phyloP scores from a whole-genome alignment of 2,329 filamentous ascomycete genomes.

The Pseudodiploospora longispora region DNA sequence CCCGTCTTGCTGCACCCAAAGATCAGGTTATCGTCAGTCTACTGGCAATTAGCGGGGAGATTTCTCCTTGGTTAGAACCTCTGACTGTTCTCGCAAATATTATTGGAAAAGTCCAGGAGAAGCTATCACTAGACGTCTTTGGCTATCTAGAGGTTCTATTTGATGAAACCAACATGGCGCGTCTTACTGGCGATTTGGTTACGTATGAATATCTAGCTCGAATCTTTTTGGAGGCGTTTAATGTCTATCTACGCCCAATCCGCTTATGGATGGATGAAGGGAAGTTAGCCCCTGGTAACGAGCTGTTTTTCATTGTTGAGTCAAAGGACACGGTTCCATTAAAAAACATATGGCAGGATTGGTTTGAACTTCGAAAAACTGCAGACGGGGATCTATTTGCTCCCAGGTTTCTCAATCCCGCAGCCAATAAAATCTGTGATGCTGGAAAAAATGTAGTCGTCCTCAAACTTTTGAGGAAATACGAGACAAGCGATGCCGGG shows the following conservation, averaged over 20 bases:
- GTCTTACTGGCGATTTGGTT: constrained; percentile 56
- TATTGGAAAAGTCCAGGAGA: constrained; percentile 46
- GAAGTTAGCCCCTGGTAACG: constrained; percentile 55
- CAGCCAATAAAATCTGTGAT: constrained; percentile 67
- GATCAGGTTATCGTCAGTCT: constrained; percentile 57
- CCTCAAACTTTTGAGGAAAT: constrained; percentile 60
- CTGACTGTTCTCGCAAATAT: constrained; percentile 55
- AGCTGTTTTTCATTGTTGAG: constrained; percentile 68
- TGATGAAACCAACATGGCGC: constrained; percentile 58
- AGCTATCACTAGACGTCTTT: constrained; percentile 48
- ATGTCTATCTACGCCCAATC: constrained; percentile 73
- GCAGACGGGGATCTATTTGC: constrained; percentile 54
- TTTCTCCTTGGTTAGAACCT: constrained; percentile 44
- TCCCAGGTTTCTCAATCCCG: constrained; percentile 65
- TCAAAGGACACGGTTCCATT: constrained; percentile 47
- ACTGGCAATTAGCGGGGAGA: constrained; percentile 49
- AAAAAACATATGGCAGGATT: constrained; percentile 65
- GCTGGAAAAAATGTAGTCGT: constrained; percentile 85
- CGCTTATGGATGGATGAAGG: constrained; percentile 79
- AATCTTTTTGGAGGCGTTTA: constrained; percentile 74
- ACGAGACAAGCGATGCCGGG: constrained; percentile 26
- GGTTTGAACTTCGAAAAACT: constrained; percentile 59
- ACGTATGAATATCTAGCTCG: constrained; percentile 56
- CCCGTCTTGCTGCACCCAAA: constrained; percentile 46
- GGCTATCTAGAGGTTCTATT: constrained; percentile 74